phyloP scores from a whole-genome alignment of 257 asterid genomes.

The Solanum clarkiae region DNA sequence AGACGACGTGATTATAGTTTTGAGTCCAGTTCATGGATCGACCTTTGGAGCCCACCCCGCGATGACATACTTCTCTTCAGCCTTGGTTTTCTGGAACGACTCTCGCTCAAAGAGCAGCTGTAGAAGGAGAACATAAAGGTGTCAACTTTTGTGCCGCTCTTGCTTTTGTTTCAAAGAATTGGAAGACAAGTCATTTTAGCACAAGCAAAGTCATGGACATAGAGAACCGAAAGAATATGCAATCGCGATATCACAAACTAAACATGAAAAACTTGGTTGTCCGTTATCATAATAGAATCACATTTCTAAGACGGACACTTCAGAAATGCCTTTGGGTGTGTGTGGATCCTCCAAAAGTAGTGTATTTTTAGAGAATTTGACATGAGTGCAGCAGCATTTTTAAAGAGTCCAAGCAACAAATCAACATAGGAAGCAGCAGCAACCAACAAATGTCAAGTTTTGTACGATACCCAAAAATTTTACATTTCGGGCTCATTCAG shows the following conservation, averaged over 20 bases:
- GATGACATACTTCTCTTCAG: slow-evolving; percentile 38
- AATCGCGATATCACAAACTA: background rate
- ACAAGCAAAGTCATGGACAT: background rate
- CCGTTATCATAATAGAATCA: background rate
- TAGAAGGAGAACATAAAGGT: background rate
- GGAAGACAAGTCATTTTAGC: background rate
- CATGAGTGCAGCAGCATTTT: background rate
- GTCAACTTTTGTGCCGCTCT: background rate
- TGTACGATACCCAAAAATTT: background rate
- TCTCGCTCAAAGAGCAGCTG: slow-evolving; percentile 55
- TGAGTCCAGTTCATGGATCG: slow-evolving; percentile 24
- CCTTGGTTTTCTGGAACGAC: slow-evolving; percentile 60
- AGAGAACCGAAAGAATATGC: background rate
- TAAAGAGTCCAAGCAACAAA: background rate
- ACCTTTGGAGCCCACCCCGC: slow-evolving; percentile 82
- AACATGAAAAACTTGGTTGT: background rate
- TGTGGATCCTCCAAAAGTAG: background rate
- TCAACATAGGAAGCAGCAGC: background rate
- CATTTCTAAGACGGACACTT: background rate
- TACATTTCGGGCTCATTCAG: background rate
- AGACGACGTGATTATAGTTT: background rate
- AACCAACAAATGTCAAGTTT: background rate
- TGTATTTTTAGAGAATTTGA: background rate
- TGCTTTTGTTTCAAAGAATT: background rate
- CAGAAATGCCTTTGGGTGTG: background rate